These are phyloP conservation scores for Elaphomyces granulatus DNA, from an alignment of 495 filamentous ascomycete species.

Conservation along the genomic window DNA sequence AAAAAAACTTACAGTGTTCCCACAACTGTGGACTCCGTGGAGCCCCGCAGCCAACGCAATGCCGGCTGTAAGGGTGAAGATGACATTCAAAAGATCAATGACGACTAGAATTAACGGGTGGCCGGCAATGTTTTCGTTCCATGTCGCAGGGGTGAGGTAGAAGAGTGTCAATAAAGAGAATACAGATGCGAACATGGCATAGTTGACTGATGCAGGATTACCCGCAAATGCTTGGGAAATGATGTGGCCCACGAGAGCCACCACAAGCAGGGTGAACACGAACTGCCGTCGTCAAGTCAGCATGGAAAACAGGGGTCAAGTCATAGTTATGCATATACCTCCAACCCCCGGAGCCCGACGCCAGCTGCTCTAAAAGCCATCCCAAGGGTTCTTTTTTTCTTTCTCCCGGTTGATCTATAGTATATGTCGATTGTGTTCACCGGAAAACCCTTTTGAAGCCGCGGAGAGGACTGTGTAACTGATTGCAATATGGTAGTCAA, in stretches of 20 bases:
- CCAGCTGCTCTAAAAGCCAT: conserved; percentile 28
- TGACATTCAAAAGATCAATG: conserved; percentile 43
- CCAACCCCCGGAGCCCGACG: conserved; percentile 11
- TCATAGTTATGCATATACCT: too few species aligned
- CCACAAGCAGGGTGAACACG: conserved; percentile 50
- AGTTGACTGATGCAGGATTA: conserved; percentile 45
- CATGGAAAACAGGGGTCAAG: too few species aligned
- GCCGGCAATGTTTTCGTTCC: conserved; percentile 32
- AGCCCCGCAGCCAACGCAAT: conserved; percentile 51
- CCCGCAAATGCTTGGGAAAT: conserved; percentile 39
- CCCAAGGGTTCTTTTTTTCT: too few species aligned
- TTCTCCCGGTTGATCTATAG: too few species aligned
- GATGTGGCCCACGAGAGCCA: conserved; percentile 56
- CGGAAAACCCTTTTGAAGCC: too few species aligned
- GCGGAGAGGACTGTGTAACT: too few species aligned
- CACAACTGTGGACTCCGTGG: conserved; percentile 41
- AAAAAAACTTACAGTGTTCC: conserved; percentile 38
- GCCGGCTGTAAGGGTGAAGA: conserved; percentile 52
- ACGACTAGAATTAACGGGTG: conserved; percentile 41
- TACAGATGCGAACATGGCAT: conserved; percentile 48
- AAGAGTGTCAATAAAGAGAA: conserved; percentile 51
- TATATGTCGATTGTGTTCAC: too few species aligned
- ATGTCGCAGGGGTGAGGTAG: conserved; percentile 42
- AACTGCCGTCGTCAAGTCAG: conserved; percentile 26
- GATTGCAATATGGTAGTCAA: too few species aligned